A percentile compares a stretch with the other conserved stretches of the same genome.
phyloP scores from a whole-genome alignment of 768 basidiomycete genomes.

The Panaeolus cyanescens region DNA sequence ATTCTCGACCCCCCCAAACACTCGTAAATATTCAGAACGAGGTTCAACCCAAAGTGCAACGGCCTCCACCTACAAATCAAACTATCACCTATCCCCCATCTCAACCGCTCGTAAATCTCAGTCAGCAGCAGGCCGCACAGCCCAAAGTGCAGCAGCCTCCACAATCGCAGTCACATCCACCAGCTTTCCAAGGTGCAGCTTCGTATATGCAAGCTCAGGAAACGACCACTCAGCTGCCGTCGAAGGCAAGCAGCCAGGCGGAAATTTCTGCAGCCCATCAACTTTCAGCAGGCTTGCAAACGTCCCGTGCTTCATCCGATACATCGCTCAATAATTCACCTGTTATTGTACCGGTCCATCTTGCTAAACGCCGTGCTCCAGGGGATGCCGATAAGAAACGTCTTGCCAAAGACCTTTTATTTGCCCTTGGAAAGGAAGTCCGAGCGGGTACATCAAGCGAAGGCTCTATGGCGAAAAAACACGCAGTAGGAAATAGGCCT shows the following conservation, averaged over 20 bases:
- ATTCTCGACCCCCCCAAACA: too few relatives aligned
- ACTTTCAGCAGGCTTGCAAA: neutral
- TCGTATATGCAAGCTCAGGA: too few relatives aligned
- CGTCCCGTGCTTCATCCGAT: neutral
- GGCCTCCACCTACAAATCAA: neutral
- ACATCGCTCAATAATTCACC: neutral
- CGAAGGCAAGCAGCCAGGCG: too few relatives aligned
- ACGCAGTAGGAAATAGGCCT: constrained; percentile 12
- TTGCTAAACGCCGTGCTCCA: constrained; percentile 27
- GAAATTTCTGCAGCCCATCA: neutral
- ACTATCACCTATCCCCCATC: too few relatives aligned
- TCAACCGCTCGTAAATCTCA: neutral
- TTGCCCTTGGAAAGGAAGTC: constrained; percentile 45
- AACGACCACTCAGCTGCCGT: too few relatives aligned
- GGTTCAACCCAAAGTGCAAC: neutral
- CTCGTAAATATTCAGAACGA: too few relatives aligned
- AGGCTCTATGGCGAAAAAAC: constrained; percentile 10
- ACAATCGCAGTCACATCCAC: too few relatives aligned
- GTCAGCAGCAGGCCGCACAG: neutral
- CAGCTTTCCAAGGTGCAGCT: too few relatives aligned
- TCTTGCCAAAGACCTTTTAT: constrained; percentile 59
- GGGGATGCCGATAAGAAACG: constrained; percentile 48
- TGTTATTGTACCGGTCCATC: neutral
- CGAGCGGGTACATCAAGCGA: constrained; percentile 12
- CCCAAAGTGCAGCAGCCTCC: neutral